Evolutionary conservation across 129 eudicot species (phyloP), one percentile per base, ranked within the genome.

Genomic region (Calendula officinalis): DNA sequence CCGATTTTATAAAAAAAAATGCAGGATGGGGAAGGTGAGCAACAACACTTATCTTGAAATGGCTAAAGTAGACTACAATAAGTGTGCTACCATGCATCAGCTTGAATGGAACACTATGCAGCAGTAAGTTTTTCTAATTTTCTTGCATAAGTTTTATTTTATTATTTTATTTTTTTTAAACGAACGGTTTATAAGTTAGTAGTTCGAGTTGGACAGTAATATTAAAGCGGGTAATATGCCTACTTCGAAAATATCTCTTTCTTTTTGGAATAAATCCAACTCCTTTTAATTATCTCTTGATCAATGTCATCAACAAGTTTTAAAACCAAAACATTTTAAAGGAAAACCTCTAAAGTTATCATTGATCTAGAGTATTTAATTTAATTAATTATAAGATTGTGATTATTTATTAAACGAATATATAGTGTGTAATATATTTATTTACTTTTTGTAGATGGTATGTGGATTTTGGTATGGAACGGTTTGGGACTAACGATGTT

Each of bases 11-110:
- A 3, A 34, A 72, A 3, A 34, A 72, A 62, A 65, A 38, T 79
- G 30, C 84, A 94, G 99, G 76, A 94, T 94, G 97, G 80, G 81
- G 1, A 39, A 70, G 42, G 95, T 94, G 33, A 88, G 82, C 88
- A 94, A 86, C 36, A 84, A 84, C 70, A 70, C 49, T 0, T 86
- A 88, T 47, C 89, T 94, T 52, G 94, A 94, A 71, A 83, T 94
- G 17, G 99, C 97, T 5, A 94, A 94, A 66, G 50, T 78, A 62
- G 99, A 94, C 77, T 94, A 77, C 74, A 79, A 84, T 41, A 76
- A 80, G 13, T 81, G 85, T 82, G 90, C 75, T 42, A 73, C 78
- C 44, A 71, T 80, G 63, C 92, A 89, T 72, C 85, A 75, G 52
- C 57, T 59, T 0, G 99, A 94, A 68, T 94, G 95, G 99, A 77